phyloP scores from a whole-genome alignment of 495 filamentous ascomycete species.

The Terfezia boudieri region DNA sequence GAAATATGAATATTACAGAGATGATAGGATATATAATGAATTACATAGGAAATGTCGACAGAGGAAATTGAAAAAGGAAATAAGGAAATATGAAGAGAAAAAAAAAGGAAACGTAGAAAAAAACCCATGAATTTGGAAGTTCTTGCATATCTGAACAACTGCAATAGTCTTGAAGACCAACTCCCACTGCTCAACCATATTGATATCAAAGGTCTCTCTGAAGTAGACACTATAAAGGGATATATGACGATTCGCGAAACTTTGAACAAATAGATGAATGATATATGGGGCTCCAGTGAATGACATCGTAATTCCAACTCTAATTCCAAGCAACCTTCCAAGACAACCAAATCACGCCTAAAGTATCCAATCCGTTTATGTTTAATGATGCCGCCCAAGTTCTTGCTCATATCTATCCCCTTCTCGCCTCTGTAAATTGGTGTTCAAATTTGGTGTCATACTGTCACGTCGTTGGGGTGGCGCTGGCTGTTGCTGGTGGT shows the following conservation, averaged over 20 bases:
- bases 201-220: background rate
- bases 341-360: background rate
- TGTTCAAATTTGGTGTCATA: conserved; percentile 4
- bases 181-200: background rate
- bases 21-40: too few species aligned
- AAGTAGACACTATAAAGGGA: background rate
- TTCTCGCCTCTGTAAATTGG: conserved; percentile 13
- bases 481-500: background rate
- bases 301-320: background rate
- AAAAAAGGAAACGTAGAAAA: background rate
- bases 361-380: background rate
- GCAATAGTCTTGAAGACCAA: background rate
- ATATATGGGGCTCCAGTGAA: background rate
- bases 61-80: background rate
- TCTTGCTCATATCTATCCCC: conserved; percentile 16
- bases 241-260: background rate
- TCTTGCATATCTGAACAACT: too few species aligned
- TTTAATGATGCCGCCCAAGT: conserved; percentile 16
- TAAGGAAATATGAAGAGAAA: background rate
- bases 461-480: conserved; percentile 7
- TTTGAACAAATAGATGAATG: background rate
- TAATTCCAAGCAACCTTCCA: too few species aligned
- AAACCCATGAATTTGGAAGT: too few species aligned
- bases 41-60: background rate
- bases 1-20: background rate